Evolutionary conservation across 1,284 basidiomycete genomes (phyloP).

Genomic region (Malassezia brasiliensis): DNA sequence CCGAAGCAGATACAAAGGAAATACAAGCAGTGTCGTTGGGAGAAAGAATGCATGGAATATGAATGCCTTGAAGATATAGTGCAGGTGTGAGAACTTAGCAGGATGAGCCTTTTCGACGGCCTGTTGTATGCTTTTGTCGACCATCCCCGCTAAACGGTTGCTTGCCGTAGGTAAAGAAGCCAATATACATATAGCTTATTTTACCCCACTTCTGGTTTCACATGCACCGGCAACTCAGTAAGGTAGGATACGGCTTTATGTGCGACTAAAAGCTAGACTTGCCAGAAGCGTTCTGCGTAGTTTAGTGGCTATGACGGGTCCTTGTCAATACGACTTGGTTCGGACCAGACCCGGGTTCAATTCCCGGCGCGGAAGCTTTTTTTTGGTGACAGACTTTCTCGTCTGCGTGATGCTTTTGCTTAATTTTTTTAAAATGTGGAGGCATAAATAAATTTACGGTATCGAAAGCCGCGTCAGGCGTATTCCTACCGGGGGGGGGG

Average conservation of each 20-base stretch:
- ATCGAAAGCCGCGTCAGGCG: too few species aligned
- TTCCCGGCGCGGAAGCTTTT: slow-evolving; percentile 22
- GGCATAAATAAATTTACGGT: neutral
- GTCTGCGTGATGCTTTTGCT: too few species aligned
- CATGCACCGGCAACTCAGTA: too few species aligned
- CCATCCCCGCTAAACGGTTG: neutral
- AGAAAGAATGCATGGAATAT: slow-evolving; percentile 36
- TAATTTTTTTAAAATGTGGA: neutral
- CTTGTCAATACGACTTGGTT: slow-evolving; percentile 13
- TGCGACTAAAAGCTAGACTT: too few species aligned
- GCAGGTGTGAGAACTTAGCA: neutral
- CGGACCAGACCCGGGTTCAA: slow-evolving; percentile 23
- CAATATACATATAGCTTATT: too few species aligned
- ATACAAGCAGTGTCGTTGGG: slow-evolving; percentile 23
- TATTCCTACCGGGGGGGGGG: too few species aligned
- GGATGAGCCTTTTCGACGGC: neutral
- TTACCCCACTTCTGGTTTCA: too few species aligned
- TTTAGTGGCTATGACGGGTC: slow-evolving; percentile 23
- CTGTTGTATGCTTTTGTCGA: neutral
- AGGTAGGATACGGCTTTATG: too few species aligned
- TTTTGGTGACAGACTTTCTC: neutral
- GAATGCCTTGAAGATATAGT: slow-evolving; percentile 10
- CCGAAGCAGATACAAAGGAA: slow-evolving; percentile 30
- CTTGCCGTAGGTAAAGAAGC: neutral
- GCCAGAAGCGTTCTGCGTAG: slow-evolving; percentile 13